Base-by-base conservation (phyloP, 495 filamentous ascomycete species). In the Aspergillus biplanus region DNA sequence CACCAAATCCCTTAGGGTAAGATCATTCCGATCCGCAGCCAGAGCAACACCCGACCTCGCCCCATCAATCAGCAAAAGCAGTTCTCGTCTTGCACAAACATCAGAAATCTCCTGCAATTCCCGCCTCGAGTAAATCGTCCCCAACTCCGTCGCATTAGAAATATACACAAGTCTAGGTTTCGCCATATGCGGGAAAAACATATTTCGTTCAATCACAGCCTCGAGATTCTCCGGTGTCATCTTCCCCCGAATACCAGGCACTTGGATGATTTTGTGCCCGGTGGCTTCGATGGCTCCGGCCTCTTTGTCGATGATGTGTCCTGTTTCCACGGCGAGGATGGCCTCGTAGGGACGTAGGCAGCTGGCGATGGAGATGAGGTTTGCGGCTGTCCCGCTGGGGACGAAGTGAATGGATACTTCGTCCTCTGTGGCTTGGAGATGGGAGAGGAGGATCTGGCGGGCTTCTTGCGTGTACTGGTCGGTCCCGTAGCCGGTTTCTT, bases 361-460 rank as follows among this genome's bases (percentile, higher is more conserved):
- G 65, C 75, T 79, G 7, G 78, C 76, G 44, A 81, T 81, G 33
- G 70, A 76, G 53, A 81, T 78, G 18, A 79, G 66, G 42, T 81
- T 81, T 31, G 77, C 78, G 4, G 76, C 72, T 13, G 78, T 81
- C 33, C 78, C 78, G 34, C 73, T 80, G 15, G 78, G 77, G 7
- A 79, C 77, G 52, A 81, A 81, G 61, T 80, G 74, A 52, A 80
- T 78, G 39, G 73, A 71, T 12, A 78, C 78, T 31, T 81, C 77
- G 6, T 75, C 75, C 2, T 72, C 71, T 1, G 71, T 65, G 49
- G 69, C 69, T 13, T 67, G 55, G 34, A 79, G 66, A 31, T 70
- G 68, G 2, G 69, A 47, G 33, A 71, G 71, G 56, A 80, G 74
- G 39, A 77, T 58, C 56, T 71, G 63, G 4, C 74, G 63, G 7